phyloP scores from a whole-genome alignment of 2,329 filamentous ascomycete genomes.

The Trichoderma sp. region DNA sequence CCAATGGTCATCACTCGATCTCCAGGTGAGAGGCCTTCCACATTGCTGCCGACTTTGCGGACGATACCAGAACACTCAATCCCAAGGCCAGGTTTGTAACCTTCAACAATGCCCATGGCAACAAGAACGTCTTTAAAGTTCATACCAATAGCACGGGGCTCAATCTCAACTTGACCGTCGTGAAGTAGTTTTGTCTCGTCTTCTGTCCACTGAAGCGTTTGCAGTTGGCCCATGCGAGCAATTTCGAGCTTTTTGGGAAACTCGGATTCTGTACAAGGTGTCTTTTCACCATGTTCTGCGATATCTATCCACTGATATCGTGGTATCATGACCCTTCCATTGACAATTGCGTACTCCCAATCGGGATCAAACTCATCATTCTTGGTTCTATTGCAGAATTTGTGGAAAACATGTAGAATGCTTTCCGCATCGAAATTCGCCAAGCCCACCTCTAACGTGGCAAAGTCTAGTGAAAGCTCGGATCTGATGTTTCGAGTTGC shows the following conservation, averaged over 20 bases:
- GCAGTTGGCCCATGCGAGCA: not conserved
- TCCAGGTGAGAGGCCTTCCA: conserved; percentile 30
- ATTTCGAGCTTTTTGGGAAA: not conserved
- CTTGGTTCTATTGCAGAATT: not conserved
- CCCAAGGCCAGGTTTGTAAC: conserved; percentile 26
- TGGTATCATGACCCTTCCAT: conserved; percentile 1
- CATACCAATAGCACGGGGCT: not conserved
- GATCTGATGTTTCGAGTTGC: conserved; percentile 12
- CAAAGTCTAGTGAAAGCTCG: conserved; percentile 20
- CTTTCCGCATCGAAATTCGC: not conserved
- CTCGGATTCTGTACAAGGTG: not conserved
- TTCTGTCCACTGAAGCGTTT: not conserved
- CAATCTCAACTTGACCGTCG: conserved; percentile 2
- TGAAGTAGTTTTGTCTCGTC: not conserved
- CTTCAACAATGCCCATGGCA: conserved; percentile 6
- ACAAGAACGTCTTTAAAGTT: conserved; percentile 25
- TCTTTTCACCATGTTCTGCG: not conserved
- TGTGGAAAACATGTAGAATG: not conserved
- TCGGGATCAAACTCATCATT: conserved; percentile 7
- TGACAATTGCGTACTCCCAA: not conserved
- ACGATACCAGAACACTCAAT: conserved; percentile 35
- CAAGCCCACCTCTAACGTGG: conserved; percentile 17
- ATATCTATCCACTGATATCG: conserved; percentile 9
- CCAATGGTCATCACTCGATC: conserved; percentile 35
- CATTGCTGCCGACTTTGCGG: conserved; percentile 21